Percentiles rank a stretch among this genome's conserved stretches.
phyloP scores from a whole-genome alignment of 371 early-diverging fungal species.

The Blyttiomyces sp. region DNA sequence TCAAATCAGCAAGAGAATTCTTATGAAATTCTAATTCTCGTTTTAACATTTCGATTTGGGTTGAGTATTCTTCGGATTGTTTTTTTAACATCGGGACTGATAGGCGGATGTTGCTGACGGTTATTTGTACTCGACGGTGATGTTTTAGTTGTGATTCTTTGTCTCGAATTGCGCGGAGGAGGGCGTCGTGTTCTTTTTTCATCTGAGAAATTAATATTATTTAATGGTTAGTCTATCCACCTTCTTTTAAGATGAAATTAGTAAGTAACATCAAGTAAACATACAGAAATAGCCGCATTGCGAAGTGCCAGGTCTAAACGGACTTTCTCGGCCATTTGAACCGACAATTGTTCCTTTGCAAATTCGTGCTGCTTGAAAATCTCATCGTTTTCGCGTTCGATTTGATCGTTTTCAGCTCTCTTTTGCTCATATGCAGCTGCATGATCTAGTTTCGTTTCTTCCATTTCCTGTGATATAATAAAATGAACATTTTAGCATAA shows the following conservation, averaged over 20 bases:
- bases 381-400: constrained; percentile 51
- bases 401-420: constrained; percentile 39
- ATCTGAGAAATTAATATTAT: constrained; percentile 38
- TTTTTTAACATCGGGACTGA: constrained; percentile 38
- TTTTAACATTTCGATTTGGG: constrained; percentile 27
- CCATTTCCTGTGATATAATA: constrained; percentile 38
- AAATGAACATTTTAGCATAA: too few relatives aligned
- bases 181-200: constrained; percentile 49
- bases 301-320: constrained; percentile 37
- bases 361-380: constrained; percentile 55
- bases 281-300: constrained; percentile 24
- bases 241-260: too few relatives aligned
- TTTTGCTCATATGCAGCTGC: constrained; percentile 47
- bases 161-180: constrained; percentile 47
- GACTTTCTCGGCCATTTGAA: constrained; percentile 47
- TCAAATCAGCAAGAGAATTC: constrained; percentile 28
- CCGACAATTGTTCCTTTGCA: constrained; percentile 49
- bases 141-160: constrained; percentile 51
- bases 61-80: constrained; percentile 38
- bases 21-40: constrained; percentile 36
- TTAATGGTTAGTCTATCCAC: not conserved
- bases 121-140: constrained; percentile 45
- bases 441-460: constrained; percentile 41
- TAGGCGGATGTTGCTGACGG: constrained; percentile 48
- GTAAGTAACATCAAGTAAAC: too few relatives aligned